phyloP scores from a whole-genome alignment of 345 rosid genomes.

The Cochlearia excelsa region DNA sequence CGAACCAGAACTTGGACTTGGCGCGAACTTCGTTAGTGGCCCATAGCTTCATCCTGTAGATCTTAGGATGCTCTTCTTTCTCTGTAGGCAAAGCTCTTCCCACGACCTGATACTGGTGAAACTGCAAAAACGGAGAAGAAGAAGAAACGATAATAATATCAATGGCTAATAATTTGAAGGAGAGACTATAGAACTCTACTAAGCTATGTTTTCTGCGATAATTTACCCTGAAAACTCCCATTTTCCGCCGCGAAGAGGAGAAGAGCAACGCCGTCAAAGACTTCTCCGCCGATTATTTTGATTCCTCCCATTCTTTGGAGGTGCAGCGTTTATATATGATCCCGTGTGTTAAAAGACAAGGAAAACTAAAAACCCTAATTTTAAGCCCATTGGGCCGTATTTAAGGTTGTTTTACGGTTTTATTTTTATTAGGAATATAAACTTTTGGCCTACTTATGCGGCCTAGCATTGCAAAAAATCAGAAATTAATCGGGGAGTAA shows the following conservation, averaged over 20 bases:
- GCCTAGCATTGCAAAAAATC: too few relatives aligned
- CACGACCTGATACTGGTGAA: slow-evolving; percentile 61
- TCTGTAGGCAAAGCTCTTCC: slow-evolving; percentile 55
- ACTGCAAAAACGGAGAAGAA: slow-evolving; percentile 35
- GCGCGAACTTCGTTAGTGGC: slow-evolving; percentile 36
- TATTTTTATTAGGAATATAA: too few relatives aligned
- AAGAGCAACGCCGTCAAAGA: neutral
- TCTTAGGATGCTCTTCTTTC: slow-evolving; percentile 49
- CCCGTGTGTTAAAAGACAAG: neutral
- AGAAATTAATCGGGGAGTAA: too few relatives aligned
- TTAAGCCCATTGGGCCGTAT: too few relatives aligned
- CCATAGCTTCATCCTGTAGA: slow-evolving; percentile 49
- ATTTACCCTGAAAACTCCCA: slow-evolving; percentile 43
- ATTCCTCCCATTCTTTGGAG: neutral
- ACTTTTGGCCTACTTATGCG: too few relatives aligned
- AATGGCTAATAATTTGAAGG: too few relatives aligned
- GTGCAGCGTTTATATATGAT: too few relatives aligned
- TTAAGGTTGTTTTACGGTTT: too few relatives aligned
- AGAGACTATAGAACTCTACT: neutral
- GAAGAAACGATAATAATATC: too few relatives aligned
- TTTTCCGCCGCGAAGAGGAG: slow-evolving; percentile 19
- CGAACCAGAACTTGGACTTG: slow-evolving; percentile 62
- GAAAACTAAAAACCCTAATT: slow-evolving; percentile 20
- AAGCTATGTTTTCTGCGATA: neutral
- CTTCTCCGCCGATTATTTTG: slow-evolving; percentile 19